phyloP scores from a whole-genome alignment of 106 monocot species.

The Amphibolis antarctica region DNA sequence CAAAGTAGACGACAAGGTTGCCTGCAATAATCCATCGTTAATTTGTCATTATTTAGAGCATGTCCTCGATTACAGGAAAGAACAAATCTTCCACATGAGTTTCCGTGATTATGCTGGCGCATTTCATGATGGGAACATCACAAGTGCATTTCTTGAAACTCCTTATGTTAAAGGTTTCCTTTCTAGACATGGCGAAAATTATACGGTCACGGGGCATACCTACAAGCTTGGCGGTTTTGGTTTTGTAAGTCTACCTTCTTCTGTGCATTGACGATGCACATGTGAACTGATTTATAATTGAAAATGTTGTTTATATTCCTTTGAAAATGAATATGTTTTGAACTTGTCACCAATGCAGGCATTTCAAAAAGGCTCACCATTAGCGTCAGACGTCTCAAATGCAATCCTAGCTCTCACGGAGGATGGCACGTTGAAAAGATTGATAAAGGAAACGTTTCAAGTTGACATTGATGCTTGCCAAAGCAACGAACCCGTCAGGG shows the following conservation, averaged over 20 bases:
- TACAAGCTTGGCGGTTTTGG: slow-evolving; percentile 5
- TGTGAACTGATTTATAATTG: neutral
- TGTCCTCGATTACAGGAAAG: neutral
- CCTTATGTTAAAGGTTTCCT: slow-evolving; percentile 22
- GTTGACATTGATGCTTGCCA: neutral
- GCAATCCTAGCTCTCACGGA: neutral
- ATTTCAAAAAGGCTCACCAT: neutral
- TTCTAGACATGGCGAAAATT: slow-evolving; percentile 9
- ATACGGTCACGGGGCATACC: slow-evolving; percentile 7
- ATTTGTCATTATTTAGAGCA: slow-evolving; percentile 1
- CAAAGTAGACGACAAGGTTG: neutral
- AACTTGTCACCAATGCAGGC: neutral
- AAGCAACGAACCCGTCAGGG: neutral
- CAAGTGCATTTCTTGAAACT: slow-evolving; percentile 18
- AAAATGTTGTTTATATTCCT: neutral
- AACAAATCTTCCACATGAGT: slow-evolving; percentile 1
- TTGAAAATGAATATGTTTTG: too few relatives aligned
- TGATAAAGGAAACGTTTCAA: neutral
- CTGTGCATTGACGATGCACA: neutral
- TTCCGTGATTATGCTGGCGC: neutral
- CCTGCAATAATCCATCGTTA: neutral
- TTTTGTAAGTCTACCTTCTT: slow-evolving; percentile 1
- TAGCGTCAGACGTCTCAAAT: neutral
- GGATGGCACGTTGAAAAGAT: neutral
- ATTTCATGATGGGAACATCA: neutral